Percentiles rank a stretch among this genome's conserved stretches.
Evolutionary conservation across 768 basidiomycete genomes (phyloP).

Genomic region (Boletellus ananas): DNA sequence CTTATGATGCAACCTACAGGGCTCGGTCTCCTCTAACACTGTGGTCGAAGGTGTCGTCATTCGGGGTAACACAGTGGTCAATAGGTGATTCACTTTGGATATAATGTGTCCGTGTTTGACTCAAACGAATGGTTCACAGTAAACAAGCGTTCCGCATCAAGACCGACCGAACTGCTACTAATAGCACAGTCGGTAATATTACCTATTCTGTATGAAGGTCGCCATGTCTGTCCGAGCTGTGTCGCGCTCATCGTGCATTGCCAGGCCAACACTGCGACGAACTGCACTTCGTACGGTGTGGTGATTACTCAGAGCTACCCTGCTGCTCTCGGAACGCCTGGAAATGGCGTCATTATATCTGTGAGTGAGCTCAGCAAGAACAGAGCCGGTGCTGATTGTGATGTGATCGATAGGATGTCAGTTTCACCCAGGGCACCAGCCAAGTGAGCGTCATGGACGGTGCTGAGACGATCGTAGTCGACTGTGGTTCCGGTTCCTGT

Average conservation of each 20-base stretch:
- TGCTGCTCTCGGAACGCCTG: slow-evolving; percentile 46
- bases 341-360: slow-evolving; percentile 54
- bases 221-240: background rate
- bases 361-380: slow-evolving; percentile 33
- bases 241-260: background rate
- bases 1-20: slow-evolving; percentile 32
- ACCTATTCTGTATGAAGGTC: slow-evolving; percentile 42
- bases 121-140: slow-evolving; percentile 25
- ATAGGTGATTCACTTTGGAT: slow-evolving; percentile 39
- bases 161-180: slow-evolving; percentile 42
- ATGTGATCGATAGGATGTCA: slow-evolving; percentile 38
- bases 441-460: slow-evolving; percentile 39
- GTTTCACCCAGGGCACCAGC: slow-evolving; percentile 41
- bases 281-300: slow-evolving; percentile 48
- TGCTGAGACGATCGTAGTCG: slow-evolving; percentile 48
- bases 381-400: background rate
- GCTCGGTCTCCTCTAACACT: slow-evolving; percentile 47
- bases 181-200: slow-evolving; percentile 46
- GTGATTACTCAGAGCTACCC: slow-evolving; percentile 67
- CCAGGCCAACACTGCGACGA: slow-evolving; percentile 53
- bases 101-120: background rate
- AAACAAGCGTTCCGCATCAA: slow-evolving; percentile 62
- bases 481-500: slow-evolving; percentile 54
- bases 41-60: slow-evolving; percentile 48
- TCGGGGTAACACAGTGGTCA: slow-evolving; percentile 48